These are phyloP conservation scores for Geotrichum citri-aurantii DNA, from an alignment of 1,139 yeast genomes.

Conservation along the genomic window DNA sequence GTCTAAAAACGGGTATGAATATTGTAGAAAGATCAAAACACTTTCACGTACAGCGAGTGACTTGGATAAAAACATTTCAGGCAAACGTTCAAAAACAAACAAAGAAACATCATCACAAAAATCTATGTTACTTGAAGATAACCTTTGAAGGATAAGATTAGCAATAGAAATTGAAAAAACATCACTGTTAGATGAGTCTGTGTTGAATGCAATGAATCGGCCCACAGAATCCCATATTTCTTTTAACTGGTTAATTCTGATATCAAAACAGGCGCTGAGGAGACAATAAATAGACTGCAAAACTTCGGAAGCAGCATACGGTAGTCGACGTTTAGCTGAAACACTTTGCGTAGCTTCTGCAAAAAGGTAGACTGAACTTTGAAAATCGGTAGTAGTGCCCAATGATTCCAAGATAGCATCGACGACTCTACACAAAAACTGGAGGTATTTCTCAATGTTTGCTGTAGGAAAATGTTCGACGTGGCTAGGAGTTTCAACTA, in stretches of 20 bases:
- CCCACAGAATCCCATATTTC: conserved; percentile 14
- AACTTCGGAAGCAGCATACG: conserved; percentile 13
- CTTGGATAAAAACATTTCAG: conserved; percentile 9
- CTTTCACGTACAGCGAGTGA: conserved; percentile 5
- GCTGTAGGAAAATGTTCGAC: conserved; percentile 10
- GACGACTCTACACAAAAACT: conserved; percentile 10
- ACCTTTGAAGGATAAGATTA: background rate
- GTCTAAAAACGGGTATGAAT: conserved; percentile 11
- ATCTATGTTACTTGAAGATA: conserved; percentile 2
- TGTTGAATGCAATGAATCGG: conserved; percentile 8
- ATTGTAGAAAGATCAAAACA: conserved; percentile 9
- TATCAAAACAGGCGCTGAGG: conserved; percentile 4
- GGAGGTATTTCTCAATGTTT: background rate
- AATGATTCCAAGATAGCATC: conserved; percentile 10
- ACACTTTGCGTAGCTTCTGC: background rate
- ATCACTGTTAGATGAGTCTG: conserved; percentile 10
- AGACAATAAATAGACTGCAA: conserved; percentile 5
- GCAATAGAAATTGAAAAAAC: conserved; percentile 7
- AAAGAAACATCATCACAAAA: conserved; percentile 11
- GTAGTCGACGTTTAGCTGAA: conserved; percentile 5
- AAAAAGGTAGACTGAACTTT: conserved; percentile 6
- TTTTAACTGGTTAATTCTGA: conserved; percentile 2
- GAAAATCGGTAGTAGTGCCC: background rate
- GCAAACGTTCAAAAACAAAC: conserved; percentile 6
- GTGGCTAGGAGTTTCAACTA: conserved; percentile 11